A percentile compares a stretch with the other conserved stretches of the same genome.
phyloP scores from a whole-genome alignment of 2,329 filamentous ascomycete genomes.

The Blumeria graminis region DNA sequence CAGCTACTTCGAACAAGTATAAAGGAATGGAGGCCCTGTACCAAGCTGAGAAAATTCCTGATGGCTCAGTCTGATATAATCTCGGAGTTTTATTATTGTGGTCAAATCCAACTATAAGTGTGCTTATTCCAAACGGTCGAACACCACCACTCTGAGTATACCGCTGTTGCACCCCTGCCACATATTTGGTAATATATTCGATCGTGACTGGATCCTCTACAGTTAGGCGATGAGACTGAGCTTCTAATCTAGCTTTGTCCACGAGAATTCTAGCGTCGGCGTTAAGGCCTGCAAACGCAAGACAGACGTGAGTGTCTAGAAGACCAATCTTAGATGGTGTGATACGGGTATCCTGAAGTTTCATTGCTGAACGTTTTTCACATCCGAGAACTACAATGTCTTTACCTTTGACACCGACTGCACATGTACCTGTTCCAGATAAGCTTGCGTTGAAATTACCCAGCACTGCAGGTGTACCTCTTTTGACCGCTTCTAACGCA shows the following conservation, averaged over 20 bases:
- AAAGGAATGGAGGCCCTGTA: constrained; percentile 19
- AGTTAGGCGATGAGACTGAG: constrained; percentile 87
- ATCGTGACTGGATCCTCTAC: constrained; percentile 94
- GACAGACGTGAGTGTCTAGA: constrained; percentile 84
- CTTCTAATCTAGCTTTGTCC: constrained; percentile 92
- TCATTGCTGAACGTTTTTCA: constrained; percentile 98
- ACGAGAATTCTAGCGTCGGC: constrained; percentile 94
- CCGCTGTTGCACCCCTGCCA: constrained; percentile 90
- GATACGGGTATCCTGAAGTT: constrained; percentile 96
- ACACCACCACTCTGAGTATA: constrained; percentile 99
- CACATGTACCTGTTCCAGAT: constrained; percentile 54
- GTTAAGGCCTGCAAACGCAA: constrained; percentile 92
- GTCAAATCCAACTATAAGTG: constrained; percentile 95
- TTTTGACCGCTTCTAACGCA: constrained; percentile 92
- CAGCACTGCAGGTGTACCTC: constrained; percentile 34
- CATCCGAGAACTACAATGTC: constrained; percentile 92
- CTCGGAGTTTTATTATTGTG: constrained; percentile 70
- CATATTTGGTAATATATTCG: constrained; percentile 98
- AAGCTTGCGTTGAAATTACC: constrained; percentile 5
- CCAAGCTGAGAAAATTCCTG: constrained; percentile 97
- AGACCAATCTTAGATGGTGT: constrained; percentile 97
- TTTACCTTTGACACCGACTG: constrained; percentile 85
- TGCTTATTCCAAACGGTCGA: constrained; percentile 95
- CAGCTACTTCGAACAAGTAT: not conserved
- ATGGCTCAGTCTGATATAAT: constrained; percentile 97